Evolutionary conservation across 192 early-diverging fungal genomes (phyloP).

Genomic region (Coemansia sp.): DNA sequence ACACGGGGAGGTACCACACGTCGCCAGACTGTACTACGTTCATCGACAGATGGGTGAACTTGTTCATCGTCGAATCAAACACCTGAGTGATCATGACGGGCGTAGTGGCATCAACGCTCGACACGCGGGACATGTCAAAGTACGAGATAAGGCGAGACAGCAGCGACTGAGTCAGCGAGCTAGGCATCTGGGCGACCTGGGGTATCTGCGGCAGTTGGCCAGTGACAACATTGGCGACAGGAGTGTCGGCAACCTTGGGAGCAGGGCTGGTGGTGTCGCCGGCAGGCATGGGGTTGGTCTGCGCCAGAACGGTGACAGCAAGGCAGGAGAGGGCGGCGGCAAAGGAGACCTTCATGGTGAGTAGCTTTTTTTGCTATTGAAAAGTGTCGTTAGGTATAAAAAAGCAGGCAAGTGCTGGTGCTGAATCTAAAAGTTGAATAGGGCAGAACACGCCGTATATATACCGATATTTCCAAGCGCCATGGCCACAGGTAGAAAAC

Average conservation of each 20-base stretch:
- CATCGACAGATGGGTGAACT: no score
- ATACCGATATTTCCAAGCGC: background rate
- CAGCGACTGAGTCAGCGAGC: no score
- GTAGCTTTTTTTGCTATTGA: background rate
- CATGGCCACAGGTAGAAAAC: background rate
- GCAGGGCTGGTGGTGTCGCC: no score
- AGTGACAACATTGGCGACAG: background rate
- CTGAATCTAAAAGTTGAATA: background rate
- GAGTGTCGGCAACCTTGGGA: background rate
- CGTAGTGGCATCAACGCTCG: no score
- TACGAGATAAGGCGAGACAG: no score
- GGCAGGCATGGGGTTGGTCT: no score
- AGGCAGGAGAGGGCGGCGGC: background rate
- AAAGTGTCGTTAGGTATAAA: background rate
- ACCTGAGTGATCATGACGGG: no score
- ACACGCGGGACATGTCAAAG: no score
- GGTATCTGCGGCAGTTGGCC: background rate
- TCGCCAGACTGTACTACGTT: no score
- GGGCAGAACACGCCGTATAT: background rate
- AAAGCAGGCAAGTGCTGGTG: conserved; percentile 2
- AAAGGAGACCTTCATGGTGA: background rate
- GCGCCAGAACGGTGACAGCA: no score
- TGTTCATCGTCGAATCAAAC: no score
- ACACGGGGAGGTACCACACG: no score
- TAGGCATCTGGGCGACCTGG: background rate